Percentiles rank a stretch among this genome's conserved stretches.
Conservation (phyloP, 495 filamentous ascomycete genomes). For the Rhizodiscina lignyota region DNA sequence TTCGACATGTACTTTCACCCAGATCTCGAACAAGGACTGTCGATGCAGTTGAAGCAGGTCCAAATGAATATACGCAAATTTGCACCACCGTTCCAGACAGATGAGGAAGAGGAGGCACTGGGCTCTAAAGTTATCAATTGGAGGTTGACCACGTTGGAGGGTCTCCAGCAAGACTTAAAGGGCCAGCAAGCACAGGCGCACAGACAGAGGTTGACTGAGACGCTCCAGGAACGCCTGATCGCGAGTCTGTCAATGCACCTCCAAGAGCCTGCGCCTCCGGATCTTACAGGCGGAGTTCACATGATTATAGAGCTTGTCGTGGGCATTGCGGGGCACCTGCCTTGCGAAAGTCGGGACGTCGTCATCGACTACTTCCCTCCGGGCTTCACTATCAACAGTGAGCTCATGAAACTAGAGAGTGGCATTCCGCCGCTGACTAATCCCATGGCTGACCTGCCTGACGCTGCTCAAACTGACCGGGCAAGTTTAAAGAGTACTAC, state of each 20-base stretch:
- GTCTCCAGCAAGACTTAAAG: constrained; percentile 56
- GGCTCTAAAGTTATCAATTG: constrained; percentile 79
- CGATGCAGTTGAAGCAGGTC: constrained; percentile 63
- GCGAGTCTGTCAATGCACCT: constrained; percentile 53
- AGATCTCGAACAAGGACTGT: constrained; percentile 56
- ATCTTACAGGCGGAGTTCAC: constrained; percentile 61
- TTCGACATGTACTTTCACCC: constrained; percentile 89
- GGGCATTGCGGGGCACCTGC: constrained; percentile 70
- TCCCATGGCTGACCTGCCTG: constrained; percentile 30
- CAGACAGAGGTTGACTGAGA: constrained; percentile 46
- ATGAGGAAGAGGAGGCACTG: constrained; percentile 81
- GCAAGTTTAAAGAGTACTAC: constrained; percentile 20
- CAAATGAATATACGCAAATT: constrained; percentile 76
- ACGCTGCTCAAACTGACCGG: constrained; percentile 29
- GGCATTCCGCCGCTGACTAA: constrained; percentile 54
- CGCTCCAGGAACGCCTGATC: constrained; percentile 53
- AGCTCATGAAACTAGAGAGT: constrained; percentile 73
- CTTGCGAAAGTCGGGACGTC: constrained; percentile 82
- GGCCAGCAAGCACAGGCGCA: constrained; percentile 44
- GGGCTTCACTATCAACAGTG: constrained; percentile 43
- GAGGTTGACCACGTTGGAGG: constrained; percentile 86
- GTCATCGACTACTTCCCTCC: constrained; percentile 71
- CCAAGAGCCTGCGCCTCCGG: constrained; percentile 55
- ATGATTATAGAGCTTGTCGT: constrained; percentile 92
- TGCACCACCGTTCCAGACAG: constrained; percentile 48